Evolutionary conservation across 345 rosid species (phyloP).

Genomic region (Populus tremula): DNA sequence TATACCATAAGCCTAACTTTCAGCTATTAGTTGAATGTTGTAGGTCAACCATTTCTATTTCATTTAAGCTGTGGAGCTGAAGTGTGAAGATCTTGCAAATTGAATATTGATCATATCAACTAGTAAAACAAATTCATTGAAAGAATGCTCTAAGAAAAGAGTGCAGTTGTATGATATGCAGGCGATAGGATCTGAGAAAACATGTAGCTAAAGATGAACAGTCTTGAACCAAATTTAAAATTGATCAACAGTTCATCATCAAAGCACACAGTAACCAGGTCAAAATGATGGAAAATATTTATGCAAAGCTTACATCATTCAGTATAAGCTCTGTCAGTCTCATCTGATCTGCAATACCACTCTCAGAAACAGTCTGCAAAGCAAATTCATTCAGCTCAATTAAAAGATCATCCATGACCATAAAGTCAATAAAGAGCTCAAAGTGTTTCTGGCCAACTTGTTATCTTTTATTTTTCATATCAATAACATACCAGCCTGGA

Average conservation of each 20-base stretch:
- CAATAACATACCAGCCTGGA: background rate
- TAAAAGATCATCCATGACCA: background rate
- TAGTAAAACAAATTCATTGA: background rate
- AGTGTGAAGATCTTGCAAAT: background rate
- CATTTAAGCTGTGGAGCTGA: background rate
- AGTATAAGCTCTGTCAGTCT: constrained; percentile 69
- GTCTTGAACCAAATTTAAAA: background rate
- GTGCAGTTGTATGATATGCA: background rate
- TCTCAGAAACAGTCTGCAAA: constrained; percentile 75
- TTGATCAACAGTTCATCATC: background rate
- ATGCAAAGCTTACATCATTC: constrained; percentile 63
- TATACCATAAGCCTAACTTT: background rate
- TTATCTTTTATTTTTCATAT: background rate
- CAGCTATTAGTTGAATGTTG: background rate
- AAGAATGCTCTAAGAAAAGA: background rate
- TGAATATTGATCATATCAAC: background rate
- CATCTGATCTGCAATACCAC: constrained; percentile 91
- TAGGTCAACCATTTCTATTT: background rate
- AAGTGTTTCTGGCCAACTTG: background rate
- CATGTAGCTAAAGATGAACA: background rate
- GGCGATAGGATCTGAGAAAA: background rate
- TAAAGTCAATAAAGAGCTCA: background rate
- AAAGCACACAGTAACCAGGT: background rate
- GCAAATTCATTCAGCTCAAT: constrained; percentile 10
- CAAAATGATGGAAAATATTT: background rate